Percentiles rank a stretch among this genome's conserved stretches.
phyloP scores from a whole-genome alignment of 495 filamentous ascomycete species.

The Penicillium robsamsonii region DNA sequence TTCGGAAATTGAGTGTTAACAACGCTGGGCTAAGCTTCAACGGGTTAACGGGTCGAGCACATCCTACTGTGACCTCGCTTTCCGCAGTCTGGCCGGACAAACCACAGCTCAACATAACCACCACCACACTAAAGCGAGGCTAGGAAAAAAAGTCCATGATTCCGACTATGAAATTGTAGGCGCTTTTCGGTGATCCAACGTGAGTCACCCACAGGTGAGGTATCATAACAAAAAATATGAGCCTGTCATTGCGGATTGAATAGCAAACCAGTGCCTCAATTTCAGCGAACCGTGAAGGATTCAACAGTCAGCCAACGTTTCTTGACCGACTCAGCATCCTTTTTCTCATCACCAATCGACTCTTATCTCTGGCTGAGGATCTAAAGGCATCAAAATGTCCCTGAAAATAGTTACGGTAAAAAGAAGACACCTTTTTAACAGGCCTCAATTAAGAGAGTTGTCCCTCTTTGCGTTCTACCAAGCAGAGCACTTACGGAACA shows the following conservation, averaged over 20 bases:
- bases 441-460: background rate
- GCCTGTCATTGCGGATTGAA: background rate
- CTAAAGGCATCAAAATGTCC: background rate
- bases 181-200: constrained; percentile 4
- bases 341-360: background rate
- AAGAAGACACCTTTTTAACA: constrained; percentile 1
- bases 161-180: background rate
- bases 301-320: background rate
- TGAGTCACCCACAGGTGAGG: background rate
- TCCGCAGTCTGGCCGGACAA: constrained; percentile 8
- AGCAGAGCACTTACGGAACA: background rate
- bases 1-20: constrained; percentile 4
- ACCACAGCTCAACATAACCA: constrained; percentile 3
- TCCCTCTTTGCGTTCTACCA: background rate
- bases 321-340: constrained; percentile 1
- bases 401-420: background rate
- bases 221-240: background rate
- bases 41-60: constrained; percentile 9
- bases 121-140: constrained; percentile 1
- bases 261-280: background rate
- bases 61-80: constrained; percentile 4
- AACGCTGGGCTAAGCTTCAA: constrained; percentile 7
- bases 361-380: constrained; percentile 1
- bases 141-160: background rate
- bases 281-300: background rate